phyloP scores from a whole-genome alignment of 345 rosid genomes.

The Streptanthus diversifolius region DNA sequence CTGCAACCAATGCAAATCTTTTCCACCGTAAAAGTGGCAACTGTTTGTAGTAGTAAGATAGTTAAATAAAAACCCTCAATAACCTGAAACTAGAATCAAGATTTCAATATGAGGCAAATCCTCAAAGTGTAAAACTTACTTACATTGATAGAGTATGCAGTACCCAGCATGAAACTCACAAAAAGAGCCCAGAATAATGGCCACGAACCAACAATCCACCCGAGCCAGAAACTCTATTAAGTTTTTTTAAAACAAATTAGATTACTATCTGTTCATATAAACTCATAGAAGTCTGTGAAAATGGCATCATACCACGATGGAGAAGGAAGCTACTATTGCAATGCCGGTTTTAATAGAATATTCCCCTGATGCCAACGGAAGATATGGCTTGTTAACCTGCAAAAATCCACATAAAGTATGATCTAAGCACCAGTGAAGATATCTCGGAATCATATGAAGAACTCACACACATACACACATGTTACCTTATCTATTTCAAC shows the following conservation, averaged over 20 bases:
- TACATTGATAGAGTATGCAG: slow-evolving; percentile 93
- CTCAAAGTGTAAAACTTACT: slow-evolving; percentile 26
- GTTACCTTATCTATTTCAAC: slow-evolving; percentile 91
- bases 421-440: not conserved
- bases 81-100: not conserved
- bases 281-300: not conserved
- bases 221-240: slow-evolving; percentile 80
- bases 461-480: not conserved
- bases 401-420: slow-evolving; percentile 4
- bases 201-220: slow-evolving; percentile 87
- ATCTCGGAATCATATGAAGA: slow-evolving; percentile 2
- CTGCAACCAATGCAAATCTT: slow-evolving; percentile 88
- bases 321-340: slow-evolving; percentile 56
- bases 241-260: not conserved
- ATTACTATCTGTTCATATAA: not conserved
- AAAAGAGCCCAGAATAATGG: slow-evolving; percentile 96
- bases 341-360: slow-evolving; percentile 63
- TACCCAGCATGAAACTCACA: slow-evolving; percentile 85
- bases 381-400: slow-evolving; percentile 95
- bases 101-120: not conserved
- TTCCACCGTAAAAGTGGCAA: slow-evolving; percentile 91
- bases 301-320: slow-evolving; percentile 57
- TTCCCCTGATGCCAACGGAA: slow-evolving; percentile 95
- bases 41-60: slow-evolving; percentile 39
- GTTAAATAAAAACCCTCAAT: not conserved